A percentile compares a stretch with the other conserved stretches of the same genome.
Evolutionary conservation across 495 filamentous ascomycete genomes (phyloP).

Genomic region (Annulohypoxylon moriforme): DNA sequence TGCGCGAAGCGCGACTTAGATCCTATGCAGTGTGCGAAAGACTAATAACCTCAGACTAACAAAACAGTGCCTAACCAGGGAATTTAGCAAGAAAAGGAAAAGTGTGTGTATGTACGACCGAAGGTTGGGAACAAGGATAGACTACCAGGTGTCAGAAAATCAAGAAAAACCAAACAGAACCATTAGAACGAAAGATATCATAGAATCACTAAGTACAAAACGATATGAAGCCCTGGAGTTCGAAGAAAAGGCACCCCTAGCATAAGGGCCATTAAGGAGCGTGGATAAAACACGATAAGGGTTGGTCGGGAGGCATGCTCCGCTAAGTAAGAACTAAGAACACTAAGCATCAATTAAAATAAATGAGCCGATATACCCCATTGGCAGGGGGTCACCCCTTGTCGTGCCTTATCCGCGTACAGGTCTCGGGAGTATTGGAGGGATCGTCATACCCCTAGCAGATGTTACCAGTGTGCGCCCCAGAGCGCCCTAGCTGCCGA

Average conservation of each 20-base stretch:
- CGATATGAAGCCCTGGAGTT: constrained; percentile 19
- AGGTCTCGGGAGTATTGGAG: constrained; percentile 47
- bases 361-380: constrained; percentile 44
- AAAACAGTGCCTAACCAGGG: constrained; percentile 15
- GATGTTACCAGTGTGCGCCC: background rate
- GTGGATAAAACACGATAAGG: constrained; percentile 42
- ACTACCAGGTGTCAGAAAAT: constrained; percentile 18
- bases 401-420: constrained; percentile 45
- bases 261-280: constrained; percentile 27
- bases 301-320: constrained; percentile 44
- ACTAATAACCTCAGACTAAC: background rate
- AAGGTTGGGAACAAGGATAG: constrained; percentile 22
- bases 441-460: constrained; percentile 29
- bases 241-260: constrained; percentile 27
- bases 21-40: constrained; percentile 8
- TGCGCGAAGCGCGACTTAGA: constrained; percentile 17
- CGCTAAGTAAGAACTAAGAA: constrained; percentile 36
- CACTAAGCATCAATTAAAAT: constrained; percentile 46
- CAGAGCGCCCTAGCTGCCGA: constrained; percentile 32
- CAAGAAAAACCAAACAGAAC: constrained; percentile 26
- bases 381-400: constrained; percentile 41
- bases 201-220: constrained; percentile 33
- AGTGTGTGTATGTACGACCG: constrained; percentile 14
- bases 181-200: constrained; percentile 24
- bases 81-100: constrained; percentile 20